These are phyloP conservation scores for Fagus crenata DNA, from an alignment of 306 rosid species.

Conservation along the genomic window DNA sequence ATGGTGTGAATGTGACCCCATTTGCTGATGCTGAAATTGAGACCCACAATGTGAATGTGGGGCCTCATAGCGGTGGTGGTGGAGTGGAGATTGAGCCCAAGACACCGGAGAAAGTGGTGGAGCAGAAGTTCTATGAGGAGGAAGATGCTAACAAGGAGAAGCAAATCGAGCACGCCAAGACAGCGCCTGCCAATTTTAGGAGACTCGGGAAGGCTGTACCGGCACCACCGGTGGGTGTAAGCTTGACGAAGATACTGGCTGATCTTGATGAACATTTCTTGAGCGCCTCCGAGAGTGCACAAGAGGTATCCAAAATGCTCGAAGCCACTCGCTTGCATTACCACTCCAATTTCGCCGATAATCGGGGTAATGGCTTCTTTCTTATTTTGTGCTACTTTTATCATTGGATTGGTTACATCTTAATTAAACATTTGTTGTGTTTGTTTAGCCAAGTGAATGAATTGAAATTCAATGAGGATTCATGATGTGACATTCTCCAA, in stretches of 20 bases:
- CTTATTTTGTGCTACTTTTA: background rate
- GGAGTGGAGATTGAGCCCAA: constrained; percentile 50
- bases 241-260: constrained; percentile 52
- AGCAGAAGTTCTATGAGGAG: constrained; percentile 31
- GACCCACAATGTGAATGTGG: constrained; percentile 29
- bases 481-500: background rate
- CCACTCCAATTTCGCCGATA: constrained; percentile 89
- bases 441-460: background rate
- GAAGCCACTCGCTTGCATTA: constrained; percentile 90
- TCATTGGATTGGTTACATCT: background rate
- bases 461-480: no score
- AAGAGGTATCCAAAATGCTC: constrained; percentile 74
- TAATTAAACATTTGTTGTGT: background rate
- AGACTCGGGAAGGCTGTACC: constrained; percentile 47
- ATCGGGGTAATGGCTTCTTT: constrained; percentile 50
- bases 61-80: background rate
- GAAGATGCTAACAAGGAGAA: constrained; percentile 31
- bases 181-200: constrained; percentile 66
- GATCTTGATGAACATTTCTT: constrained; percentile 71
- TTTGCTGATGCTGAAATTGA: constrained; percentile 20
- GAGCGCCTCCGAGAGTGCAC: constrained; percentile 69
- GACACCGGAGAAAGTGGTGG: constrained; percentile 66
- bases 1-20: constrained; percentile 25
- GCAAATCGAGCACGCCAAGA: constrained; percentile 62
- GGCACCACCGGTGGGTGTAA: constrained; percentile 34